Evolutionary conservation across 441 rosid species (phyloP), one percentile per base, ranked within the genome.

Genomic region (Populus hybrid): DNA sequence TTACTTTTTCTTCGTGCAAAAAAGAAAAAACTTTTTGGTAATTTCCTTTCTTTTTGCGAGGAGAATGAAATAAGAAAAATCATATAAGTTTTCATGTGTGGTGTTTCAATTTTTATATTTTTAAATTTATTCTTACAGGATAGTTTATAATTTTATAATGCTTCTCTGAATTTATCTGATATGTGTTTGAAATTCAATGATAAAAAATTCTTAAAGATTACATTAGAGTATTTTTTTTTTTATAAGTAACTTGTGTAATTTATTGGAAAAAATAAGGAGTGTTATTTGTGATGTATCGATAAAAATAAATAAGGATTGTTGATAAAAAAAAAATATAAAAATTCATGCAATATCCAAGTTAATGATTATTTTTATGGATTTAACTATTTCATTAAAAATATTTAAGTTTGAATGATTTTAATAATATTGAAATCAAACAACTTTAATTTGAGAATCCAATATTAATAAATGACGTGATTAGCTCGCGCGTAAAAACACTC

Each of bases 381-480:
- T 28, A 28, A 28, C 1, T 28, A 0, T 28, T 28, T 28, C 4
- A 28, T 28, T 28, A 28, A 28, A 28, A 28, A 28, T 28, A 28
- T 28, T 38, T 38, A 57, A 7, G 0, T 57, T 19, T 2, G n/a
- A n/a, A 57, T 57, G 1, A 19, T 57, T 3, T 28, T 21, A 3
- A 9, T 3, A 61, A 8, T 0, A 21, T 21, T 0, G 0, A n/a
- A 59, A 21, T 0, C 0, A 0, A 21, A 21, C 12, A n/a, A 9
- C 0, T 61, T 1, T 3, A 61, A 1, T 5, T 7, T 1, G 0
- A 3, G n/a, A 1, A 7, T 59, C 1, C 1, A 6, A 18, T 0
- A 16, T 53, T 2, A 53, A 18, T 2, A 2, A 18, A 6, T 2
- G 10, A 59, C 0, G 24, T 0, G 10, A 1, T 59, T n/a, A 59